These are phyloP conservation scores for Sphagnum contortum DNA, from an alignment of 225 moss, liverwort and hornwort species.

Conservation along the genomic window DNA sequence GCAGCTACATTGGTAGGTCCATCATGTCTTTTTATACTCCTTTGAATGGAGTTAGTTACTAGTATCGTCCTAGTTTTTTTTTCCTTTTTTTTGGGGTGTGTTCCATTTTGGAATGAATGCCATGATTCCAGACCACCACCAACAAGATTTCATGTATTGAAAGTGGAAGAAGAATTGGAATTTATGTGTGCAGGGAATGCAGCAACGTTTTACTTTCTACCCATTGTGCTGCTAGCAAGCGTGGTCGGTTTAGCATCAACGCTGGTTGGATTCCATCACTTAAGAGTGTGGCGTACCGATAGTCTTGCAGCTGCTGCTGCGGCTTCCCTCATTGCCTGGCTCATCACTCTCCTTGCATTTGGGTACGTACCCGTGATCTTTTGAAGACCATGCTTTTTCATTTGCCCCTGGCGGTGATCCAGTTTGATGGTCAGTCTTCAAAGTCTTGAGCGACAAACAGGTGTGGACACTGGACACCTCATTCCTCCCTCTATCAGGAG, in stretches of 20 bases:
- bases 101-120: background rate
- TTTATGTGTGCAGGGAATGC: conserved; percentile 24
- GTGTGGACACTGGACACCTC: no score
- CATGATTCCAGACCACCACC: no score
- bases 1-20: background rate
- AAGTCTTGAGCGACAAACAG: no score
- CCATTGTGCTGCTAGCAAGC: conserved; percentile 42
- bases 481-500: no score
- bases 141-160: no score
- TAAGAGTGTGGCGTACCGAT: conserved; percentile 40
- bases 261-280: conserved; percentile 40
- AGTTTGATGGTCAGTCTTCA: no score
- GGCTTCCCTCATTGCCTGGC: conserved; percentile 35
- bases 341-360: conserved; percentile 45
- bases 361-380: conserved; percentile 13
- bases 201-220: conserved; percentile 45
- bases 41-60: background rate
- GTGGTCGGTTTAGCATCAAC: conserved; percentile 44
- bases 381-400: no score
- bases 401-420: no score
- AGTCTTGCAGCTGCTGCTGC: conserved; percentile 42
- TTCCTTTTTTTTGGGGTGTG: no score
- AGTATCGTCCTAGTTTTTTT: no score
- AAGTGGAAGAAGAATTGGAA: no score
- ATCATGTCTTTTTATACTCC: background rate